These are phyloP conservation scores for Aspergillus ustus DNA, from an alignment of 2,329 filamentous ascomycete species.

Conservation along the genomic window DNA sequence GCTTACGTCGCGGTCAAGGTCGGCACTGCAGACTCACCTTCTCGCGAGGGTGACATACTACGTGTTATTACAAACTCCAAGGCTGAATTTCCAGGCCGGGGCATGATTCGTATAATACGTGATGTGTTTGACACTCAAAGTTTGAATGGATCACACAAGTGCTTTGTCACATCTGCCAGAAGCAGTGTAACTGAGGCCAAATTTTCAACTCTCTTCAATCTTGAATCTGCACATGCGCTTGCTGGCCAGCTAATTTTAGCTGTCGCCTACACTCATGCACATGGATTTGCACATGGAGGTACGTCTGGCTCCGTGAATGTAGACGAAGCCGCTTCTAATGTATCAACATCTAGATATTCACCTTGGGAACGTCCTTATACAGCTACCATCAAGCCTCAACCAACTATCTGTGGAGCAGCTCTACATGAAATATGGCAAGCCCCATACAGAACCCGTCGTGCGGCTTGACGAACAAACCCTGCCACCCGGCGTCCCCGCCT, in stretches of 20 bases:
- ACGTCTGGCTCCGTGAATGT: not conserved
- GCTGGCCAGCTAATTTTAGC: constrained; percentile 14
- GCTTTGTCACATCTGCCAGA: constrained; percentile 31
- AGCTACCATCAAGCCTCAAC: constrained; percentile 31
- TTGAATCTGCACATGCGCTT: constrained; percentile 33
- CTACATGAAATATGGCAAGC: constrained; percentile 35
- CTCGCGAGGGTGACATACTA: not conserved
- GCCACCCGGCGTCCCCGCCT: constrained; percentile 30
- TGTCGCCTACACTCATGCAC: constrained; percentile 31
- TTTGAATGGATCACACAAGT: constrained; percentile 33
- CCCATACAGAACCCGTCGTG: constrained; percentile 32
- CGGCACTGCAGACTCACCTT: not conserved
- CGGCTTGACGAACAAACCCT: constrained; percentile 28
- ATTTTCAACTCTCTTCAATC: constrained; percentile 29
- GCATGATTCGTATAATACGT: not conserved
- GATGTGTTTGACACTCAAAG: constrained; percentile 34
- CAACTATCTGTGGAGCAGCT: constrained; percentile 38
- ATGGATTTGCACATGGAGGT: constrained; percentile 37
- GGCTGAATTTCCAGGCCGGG: not conserved
- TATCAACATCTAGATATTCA: constrained; percentile 31
- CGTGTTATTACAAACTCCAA: not conserved
- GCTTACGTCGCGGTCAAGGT: not conserved
- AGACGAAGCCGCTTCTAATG: not conserved
- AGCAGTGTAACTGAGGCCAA: constrained; percentile 34
- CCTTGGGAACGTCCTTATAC: constrained; percentile 32